These are phyloP conservation scores for Aspergillus puulaauensis DNA, from an alignment of 2,329 filamentous ascomycete species.

Conservation along the genomic window DNA sequence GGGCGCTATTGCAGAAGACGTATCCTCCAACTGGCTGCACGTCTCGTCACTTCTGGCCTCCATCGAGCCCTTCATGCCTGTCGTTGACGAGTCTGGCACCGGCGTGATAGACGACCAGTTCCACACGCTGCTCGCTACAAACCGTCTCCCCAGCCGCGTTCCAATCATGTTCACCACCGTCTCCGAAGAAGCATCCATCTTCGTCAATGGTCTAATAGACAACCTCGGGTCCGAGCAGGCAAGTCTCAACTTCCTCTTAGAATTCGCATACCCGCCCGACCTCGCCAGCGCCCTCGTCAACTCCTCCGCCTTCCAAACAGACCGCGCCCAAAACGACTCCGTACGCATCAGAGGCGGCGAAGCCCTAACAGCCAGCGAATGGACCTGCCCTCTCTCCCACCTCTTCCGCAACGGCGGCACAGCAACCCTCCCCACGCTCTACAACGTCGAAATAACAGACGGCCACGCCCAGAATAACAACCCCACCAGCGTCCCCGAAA, in stretches of 20 bases:
- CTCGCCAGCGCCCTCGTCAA: constrained; percentile 18
- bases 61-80: constrained; percentile 27
- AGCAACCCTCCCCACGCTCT: constrained; percentile 19
- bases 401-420: constrained; percentile 10
- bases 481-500: constrained; percentile 7
- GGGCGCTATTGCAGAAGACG: constrained; percentile 1
- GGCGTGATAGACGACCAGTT: constrained; percentile 31
- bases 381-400: constrained; percentile 19
- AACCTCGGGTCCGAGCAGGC: constrained; percentile 10
- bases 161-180: constrained; percentile 30
- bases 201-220: constrained; percentile 10
- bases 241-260: constrained; percentile 17
- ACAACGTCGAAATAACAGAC: constrained; percentile 20
- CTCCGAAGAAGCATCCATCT: constrained; percentile 25
- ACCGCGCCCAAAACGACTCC: constrained; percentile 16
- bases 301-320: constrained; percentile 13
- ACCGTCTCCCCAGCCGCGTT: constrained; percentile 24
- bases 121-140: constrained; percentile 19
- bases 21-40: constrained; percentile 20
- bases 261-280: constrained; percentile 13
- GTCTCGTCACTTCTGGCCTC: constrained; percentile 15
- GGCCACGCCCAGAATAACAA: constrained; percentile 23
- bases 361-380: constrained; percentile 19
- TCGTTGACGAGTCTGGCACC: constrained; percentile 24
- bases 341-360: constrained; percentile 17